phyloP scores from a whole-genome alignment of 129 eudicot species.

The Helichrysum umbraculigerum region DNA sequence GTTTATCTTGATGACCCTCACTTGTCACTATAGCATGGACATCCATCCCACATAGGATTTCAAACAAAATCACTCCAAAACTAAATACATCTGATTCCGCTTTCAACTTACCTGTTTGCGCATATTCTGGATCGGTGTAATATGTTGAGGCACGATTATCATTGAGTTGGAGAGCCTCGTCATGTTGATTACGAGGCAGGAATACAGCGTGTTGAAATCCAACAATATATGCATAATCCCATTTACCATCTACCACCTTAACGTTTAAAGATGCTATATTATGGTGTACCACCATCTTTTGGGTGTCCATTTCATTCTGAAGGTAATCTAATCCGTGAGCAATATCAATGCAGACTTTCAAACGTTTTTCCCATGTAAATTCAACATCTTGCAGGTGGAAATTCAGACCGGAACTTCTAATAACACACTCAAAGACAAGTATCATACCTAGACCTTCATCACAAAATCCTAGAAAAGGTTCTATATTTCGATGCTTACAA shows the following conservation, averaged over 20 bases:
- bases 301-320: background rate
- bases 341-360: background rate
- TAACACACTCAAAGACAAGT: background rate
- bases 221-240: background rate
- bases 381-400: background rate
- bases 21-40: background rate
- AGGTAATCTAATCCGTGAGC: conserved; percentile 6
- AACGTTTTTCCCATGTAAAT: background rate
- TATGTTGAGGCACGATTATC: background rate
- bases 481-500: background rate
- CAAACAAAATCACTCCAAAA: background rate
- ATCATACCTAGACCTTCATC: background rate
- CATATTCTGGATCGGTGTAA: conserved; percentile 1
- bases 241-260: background rate
- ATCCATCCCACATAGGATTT: background rate
- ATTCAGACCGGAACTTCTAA: background rate
- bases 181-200: background rate
- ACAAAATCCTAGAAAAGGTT: background rate
- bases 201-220: background rate
- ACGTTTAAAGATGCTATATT: background rate
- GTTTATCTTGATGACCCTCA: background rate
- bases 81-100: background rate
- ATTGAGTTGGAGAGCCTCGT: background rate
- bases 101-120: background rate
- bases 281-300: background rate